Base-by-base conservation (phyloP, 768 basidiomycete genomes). In the Lentinula raphanica region DNA sequence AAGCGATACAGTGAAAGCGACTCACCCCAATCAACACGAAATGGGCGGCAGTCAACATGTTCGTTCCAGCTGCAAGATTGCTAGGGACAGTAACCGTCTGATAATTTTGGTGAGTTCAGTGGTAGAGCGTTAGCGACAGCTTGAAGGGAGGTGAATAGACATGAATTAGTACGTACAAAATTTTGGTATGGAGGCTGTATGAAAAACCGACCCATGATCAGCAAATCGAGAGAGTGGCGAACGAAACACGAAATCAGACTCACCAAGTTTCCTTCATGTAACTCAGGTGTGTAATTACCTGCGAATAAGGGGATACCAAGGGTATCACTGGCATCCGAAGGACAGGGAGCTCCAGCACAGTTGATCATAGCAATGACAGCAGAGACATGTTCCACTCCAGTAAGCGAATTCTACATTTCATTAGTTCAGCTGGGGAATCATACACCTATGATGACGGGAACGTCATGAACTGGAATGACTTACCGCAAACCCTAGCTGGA, bases 21-120 rank as follows among this genome's bases (percentile, higher is more conserved):
- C 53, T 40, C 36, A 54, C 53, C 36, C 53, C 53, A 5, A 54
- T 27, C 19, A 54, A 25, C 53, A 54, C 42, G 23, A 54, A 54
- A 13, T 54, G 53, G 31, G 53, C 53, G 13, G 25, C 53, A 23
- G 38, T 54, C 9, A 54, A 21, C 53, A 54, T 40, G 38, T 54
- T 54, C 12, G 53, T 54, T 54, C 53, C 53, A 25, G 38, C 38
- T 28, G 36, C 38, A 19, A 54, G 38, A 5, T 23, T 54, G 7
- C 31, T 17, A 25, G 53, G 38, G n/a, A 36, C 19, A 15, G 53
- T 54, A 2, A 54, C 39, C 13, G 36, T 54, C 53, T 54, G 3
- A 40, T 19, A 27, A 39, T 15, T 4, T n/a, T n/a, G n/a, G 19
- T 17, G 2, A 39, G n/a, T 39, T 13, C 2, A 19, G 13, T 21